Conservation (phyloP, 768 basidiomycete genomes). For the Gautieria morchelliformis region DNA sequence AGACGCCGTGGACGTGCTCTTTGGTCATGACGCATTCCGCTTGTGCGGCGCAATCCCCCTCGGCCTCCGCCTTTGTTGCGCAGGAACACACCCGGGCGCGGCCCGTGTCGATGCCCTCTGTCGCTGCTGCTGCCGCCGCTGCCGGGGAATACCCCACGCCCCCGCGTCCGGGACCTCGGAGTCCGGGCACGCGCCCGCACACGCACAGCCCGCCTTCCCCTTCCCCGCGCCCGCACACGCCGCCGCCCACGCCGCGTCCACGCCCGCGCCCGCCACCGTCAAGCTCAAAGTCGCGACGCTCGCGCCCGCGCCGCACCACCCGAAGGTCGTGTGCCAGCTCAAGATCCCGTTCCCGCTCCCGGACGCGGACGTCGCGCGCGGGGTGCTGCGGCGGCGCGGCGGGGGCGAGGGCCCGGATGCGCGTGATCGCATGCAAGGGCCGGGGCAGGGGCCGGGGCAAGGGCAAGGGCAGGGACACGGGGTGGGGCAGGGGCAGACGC, state of each 20-base stretch:
- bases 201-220: too few species aligned
- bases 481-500: too few species aligned
- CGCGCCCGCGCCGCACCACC: conserved; percentile 90
- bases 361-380: conserved; percentile 62
- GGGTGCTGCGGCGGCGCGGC: conserved; percentile 44
- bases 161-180: not conserved
- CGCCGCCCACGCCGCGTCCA: too few species aligned
- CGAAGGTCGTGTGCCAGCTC: conserved; percentile 85
- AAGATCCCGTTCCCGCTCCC: conserved; percentile 87
- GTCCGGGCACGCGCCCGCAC: conserved; percentile 5
- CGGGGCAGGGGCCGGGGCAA: too few species aligned
- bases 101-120: not conserved
- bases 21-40: conserved; percentile 41
- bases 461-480: too few species aligned
- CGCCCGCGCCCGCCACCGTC: conserved; percentile 9
- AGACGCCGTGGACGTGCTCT: conserved; percentile 93
- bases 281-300: conserved; percentile 70
- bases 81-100: not conserved
- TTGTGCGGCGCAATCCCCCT: not conserved
- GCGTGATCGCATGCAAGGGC: too few species aligned
- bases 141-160: not conserved
- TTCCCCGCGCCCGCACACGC: too few species aligned
- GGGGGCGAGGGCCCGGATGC: too few species aligned
- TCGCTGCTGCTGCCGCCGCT: too few species aligned
- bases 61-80: not conserved